Conservation (phyloP, 106 monocot species). For the Allium fistulosum region DNA sequence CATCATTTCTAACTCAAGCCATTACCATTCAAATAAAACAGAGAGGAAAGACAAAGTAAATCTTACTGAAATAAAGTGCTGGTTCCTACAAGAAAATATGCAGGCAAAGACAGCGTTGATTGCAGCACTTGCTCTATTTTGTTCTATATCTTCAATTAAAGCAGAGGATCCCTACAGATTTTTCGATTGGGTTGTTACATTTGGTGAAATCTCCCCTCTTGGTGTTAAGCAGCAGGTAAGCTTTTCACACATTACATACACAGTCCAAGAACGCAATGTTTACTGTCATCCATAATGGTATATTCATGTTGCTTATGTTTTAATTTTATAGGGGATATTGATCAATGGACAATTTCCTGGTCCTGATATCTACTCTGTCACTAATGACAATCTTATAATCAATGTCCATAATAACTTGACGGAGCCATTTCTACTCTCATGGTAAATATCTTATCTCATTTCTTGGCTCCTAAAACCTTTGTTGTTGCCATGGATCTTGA, state of each 20-base stretch:
- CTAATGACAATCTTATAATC: constrained; percentile 77
- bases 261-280: neutral
- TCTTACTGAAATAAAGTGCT: too few species aligned
- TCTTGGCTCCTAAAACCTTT: neutral
- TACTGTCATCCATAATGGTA: neutral
- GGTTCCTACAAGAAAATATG: neutral
- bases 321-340: constrained; percentile 32
- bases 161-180: constrained; percentile 8
- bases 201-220: constrained; percentile 8
- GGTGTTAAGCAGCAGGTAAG: constrained; percentile 12
- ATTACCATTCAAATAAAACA: neutral
- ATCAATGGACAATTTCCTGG: constrained; percentile 91
- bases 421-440: constrained; percentile 76
- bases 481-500: neutral
- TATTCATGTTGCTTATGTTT: neutral
- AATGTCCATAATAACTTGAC: constrained; percentile 65
- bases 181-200: constrained; percentile 10
- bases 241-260: neutral
- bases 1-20: neutral
- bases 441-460: constrained; percentile 10
- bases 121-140: neutral
- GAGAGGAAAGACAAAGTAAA: neutral
- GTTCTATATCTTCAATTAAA: neutral
- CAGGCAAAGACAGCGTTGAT: neutral
- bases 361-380: constrained; percentile 54